Percentiles rank a stretch among this genome's conserved stretches.
phyloP scores from a whole-genome alignment of 208 protist species.

The Spongospora subterranea region DNA sequence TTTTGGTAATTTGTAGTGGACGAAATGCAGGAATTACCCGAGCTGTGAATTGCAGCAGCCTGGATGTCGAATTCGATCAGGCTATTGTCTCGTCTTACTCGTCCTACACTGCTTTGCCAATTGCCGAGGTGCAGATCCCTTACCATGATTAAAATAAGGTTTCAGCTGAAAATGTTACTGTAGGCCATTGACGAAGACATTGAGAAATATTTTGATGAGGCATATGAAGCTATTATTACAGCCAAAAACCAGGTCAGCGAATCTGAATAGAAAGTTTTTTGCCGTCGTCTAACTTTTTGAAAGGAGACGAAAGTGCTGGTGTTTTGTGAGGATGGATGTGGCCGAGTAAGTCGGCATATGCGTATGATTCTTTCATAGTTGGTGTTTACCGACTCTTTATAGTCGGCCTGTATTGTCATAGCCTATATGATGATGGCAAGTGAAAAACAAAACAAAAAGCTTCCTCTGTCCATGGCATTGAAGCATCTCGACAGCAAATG shows the following conservation, averaged over 20 bases:
- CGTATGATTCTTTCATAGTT: neutral
- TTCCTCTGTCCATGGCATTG: neutral
- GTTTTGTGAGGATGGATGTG: neutral
- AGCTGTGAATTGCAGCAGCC: slow-evolving; percentile 2
- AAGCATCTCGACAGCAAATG: slow-evolving; percentile 23
- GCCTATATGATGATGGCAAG: slow-evolving; percentile 48
- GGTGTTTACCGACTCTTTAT: neutral
- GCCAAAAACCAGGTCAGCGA: neutral
- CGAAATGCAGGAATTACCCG: neutral
- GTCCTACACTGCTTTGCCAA: neutral
- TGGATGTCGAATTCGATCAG: neutral
- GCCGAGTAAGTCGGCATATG: neutral
- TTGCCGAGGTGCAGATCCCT: neutral
- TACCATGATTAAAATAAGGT: neutral
- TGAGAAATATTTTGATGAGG: neutral
- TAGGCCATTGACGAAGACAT: slow-evolving; percentile 48
- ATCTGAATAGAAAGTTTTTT: neutral
- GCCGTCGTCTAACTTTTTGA: neutral
- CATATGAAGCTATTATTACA: slow-evolving; percentile 15
- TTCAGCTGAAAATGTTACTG: neutral
- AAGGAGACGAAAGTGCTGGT: slow-evolving; percentile 14
- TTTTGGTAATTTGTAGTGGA: neutral
- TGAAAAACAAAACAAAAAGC: slow-evolving; percentile 40
- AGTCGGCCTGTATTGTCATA: neutral
- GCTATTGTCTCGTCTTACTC: neutral